Base-by-base conservation (phyloP, 306 rosid genomes). In the Vigna mungo region DNA sequence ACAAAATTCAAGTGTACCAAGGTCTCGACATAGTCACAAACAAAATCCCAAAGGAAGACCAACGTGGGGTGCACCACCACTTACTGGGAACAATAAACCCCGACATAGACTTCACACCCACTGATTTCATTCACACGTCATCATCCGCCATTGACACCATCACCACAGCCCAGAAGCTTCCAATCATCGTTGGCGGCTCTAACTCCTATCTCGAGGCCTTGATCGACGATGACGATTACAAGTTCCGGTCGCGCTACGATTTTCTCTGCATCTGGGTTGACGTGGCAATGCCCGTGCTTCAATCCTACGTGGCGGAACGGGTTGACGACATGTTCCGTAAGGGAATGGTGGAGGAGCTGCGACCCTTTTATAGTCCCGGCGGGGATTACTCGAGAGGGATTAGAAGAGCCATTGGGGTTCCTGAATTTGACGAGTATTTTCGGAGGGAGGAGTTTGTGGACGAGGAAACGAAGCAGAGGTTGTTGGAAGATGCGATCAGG, bases 171-270 rank as follows among this genome's bases (percentile, higher is more conserved):
- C 75, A 76, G 1, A 67, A 82, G 4, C 90, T 88, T 52, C 99
- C 99, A 0, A 85, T 95, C 83, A 86, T 95, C 17, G 99, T 87
- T 0, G 99, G 99, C 2, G 99, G 99, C 2, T 95, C 99, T 4
- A 95, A 95, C 47, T 92, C 97, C 0, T 92, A 84, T 71, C 77
- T 95, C 0, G 97, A 92, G 48, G 87, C 90, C 36, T 71, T 95
- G n/a, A 53, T 92, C 0, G 97, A 94, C 53, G 86, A 80, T 48
- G 75, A 84, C 0, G 88, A 86, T 16, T 82, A 82, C 51, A 84
- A 84, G 1, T 80, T 90, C 51, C 80, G 82, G 14, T 86, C 91
- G 0, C 88, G 76, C 67, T 89, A 84, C 16, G 95, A 95, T 18
- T 88, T 85, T 10, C 87, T 91, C 27, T 89, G 93, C 51, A 83